phyloP scores from a whole-genome alignment of 2,329 filamentous ascomycete species.

The Claviceps citrina region DNA sequence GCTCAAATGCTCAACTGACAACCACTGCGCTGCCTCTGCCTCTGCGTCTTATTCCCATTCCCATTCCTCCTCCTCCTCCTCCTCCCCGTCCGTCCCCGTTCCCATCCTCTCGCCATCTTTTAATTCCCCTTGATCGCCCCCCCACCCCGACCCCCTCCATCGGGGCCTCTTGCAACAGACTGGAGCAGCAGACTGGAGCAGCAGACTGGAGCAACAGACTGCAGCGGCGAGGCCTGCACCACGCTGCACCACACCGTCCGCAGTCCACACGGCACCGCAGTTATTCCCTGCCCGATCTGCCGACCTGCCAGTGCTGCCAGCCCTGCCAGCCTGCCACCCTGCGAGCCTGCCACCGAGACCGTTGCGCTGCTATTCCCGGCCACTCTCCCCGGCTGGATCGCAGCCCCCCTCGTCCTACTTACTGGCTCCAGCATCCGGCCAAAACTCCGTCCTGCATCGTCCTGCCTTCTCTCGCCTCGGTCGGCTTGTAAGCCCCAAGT shows the following conservation, averaged over 20 bases:
- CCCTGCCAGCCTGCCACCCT: too few species aligned
- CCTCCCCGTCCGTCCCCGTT: slow-evolving; percentile 3
- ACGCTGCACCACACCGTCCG: neutral
- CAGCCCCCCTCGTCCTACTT: neutral
- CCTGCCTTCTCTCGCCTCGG: neutral
- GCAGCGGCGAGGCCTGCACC: neutral
- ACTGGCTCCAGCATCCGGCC: neutral
- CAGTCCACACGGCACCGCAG: neutral
- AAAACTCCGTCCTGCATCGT: slow-evolving; percentile 1
- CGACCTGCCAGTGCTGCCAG: too few species aligned
- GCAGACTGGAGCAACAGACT: too few species aligned
- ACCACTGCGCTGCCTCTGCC: neutral
- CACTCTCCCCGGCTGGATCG: neutral
- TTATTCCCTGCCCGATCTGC: too few species aligned
- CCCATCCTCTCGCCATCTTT: slow-evolving; percentile 1
- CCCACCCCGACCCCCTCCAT: neutral
- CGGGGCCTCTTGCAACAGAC: too few species aligned
- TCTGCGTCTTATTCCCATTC: slow-evolving; percentile 8
- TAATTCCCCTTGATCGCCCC: slow-evolving; percentile 3
- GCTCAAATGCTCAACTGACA: too few species aligned
- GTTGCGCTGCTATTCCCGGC: slow-evolving; percentile 5
- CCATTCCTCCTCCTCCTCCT: slow-evolving; percentile 6
- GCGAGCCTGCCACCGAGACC: slow-evolving; percentile 14
- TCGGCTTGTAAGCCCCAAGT: neutral
- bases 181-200: too few species aligned